These are phyloP conservation scores for Aureobasidium sp. DNA, from an alignment of 2,329 filamentous ascomycete genomes.

Conservation along the genomic window DNA sequence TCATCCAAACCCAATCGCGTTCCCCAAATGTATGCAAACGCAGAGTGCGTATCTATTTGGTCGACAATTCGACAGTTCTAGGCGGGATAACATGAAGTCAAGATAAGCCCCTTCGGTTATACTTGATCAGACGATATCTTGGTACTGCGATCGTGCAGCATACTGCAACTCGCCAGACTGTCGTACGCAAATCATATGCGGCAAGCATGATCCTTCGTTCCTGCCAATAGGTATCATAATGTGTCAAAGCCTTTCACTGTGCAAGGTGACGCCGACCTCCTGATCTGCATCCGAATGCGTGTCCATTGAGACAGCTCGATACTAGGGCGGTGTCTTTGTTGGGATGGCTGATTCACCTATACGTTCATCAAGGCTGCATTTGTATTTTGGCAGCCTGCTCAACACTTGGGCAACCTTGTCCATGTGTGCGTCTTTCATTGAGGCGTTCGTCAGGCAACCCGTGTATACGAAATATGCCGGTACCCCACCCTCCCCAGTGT, in stretches of 20 bases:
- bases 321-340: neutral
- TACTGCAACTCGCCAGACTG: neutral
- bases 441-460: neutral
- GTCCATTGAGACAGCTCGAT: neutral
- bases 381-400: neutral
- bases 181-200: neutral
- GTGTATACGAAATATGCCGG: neutral
- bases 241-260: neutral
- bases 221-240: neutral
- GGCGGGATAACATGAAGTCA: neutral
- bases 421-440: neutral
- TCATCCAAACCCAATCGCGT: neutral
- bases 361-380: neutral
- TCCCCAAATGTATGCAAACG: neutral
- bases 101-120: constrained; percentile 2
- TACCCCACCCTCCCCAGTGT: neutral
- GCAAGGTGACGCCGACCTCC: neutral
- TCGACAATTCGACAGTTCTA: neutral
- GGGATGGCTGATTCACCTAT: neutral
- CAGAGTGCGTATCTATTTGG: neutral
- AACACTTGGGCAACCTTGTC: neutral
- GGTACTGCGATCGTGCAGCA: neutral
- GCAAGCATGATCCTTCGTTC: neutral
- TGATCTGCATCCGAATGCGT: neutral
- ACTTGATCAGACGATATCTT: neutral